A percentile compares a stretch with the other conserved stretches of the same genome.
Conservation (phyloP, 169 alveolate genomes). For the Cryptosporidium canis region DNA sequence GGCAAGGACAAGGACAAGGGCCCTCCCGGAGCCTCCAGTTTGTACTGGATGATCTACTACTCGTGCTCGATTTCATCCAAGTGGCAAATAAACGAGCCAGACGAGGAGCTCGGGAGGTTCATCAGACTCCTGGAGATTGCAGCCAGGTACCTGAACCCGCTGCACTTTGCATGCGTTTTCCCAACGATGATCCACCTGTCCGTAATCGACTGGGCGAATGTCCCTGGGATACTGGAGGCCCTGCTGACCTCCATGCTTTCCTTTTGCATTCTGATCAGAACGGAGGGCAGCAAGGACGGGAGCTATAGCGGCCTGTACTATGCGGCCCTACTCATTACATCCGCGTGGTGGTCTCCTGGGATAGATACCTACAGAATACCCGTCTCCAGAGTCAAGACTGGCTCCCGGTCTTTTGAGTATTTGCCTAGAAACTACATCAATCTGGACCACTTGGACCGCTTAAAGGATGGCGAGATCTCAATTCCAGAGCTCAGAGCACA, state of each 20-base stretch:
- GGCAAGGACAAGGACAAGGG: too few relatives aligned
- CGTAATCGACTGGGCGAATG: slow-evolving; percentile 55
- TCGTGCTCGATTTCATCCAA: slow-evolving; percentile 44
- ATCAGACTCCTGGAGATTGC: slow-evolving; percentile 6
- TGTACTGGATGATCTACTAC: slow-evolving; percentile 53
- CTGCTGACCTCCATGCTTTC: slow-evolving; percentile 16
- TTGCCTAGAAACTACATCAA: slow-evolving; percentile 14
- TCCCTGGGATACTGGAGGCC: slow-evolving; percentile 32
- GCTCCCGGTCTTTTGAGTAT: slow-evolving; percentile 7
- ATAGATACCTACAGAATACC: slow-evolving; percentile 37
- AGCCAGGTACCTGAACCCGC: slow-evolving; percentile 43
- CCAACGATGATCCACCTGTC: slow-evolving; percentile 46
- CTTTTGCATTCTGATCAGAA: slow-evolving; percentile 9
- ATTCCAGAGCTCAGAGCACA: not conserved
- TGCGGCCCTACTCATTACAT: slow-evolving; percentile 15
- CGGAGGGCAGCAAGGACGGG: slow-evolving; percentile 9
- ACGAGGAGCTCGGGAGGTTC: slow-evolving; percentile 14
- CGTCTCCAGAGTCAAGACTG: not conserved
- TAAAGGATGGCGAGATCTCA: not conserved
- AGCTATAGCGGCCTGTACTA: slow-evolving; percentile 44
- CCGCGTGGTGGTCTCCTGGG: slow-evolving; percentile 73
- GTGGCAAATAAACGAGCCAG: slow-evolving; percentile 64
- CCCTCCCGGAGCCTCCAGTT: not conserved
- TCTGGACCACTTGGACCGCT: not conserved
- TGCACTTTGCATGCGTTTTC: slow-evolving; percentile 38